Evolutionary conservation across 495 filamentous ascomycete species (phyloP), one percentile per base, ranked within the genome.

Genomic region (Talaromyces wortmannii): DNA sequence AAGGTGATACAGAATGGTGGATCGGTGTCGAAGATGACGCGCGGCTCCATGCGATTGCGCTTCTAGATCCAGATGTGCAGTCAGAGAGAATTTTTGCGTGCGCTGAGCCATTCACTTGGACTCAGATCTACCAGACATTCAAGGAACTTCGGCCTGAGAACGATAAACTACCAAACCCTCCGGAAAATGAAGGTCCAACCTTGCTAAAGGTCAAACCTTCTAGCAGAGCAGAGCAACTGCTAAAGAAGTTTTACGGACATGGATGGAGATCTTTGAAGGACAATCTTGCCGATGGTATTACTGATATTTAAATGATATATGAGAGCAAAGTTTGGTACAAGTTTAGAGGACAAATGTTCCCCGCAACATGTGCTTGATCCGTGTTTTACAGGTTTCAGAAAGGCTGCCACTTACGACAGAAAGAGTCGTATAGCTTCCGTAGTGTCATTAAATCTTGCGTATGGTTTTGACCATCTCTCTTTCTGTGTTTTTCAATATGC

Each of bases 11-110:
- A 62, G 56, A 69, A 56, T 72, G 59, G 33, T 68, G 63, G 52
- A 63, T 82, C 31, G 60, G 82, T 51, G 75, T 82, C 3, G 60
- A 65, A 46, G 81, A 84, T 51, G 63, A 54, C 7, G 81, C 77
- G 0, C 63, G 63, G 3, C 57, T 82, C 1, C 79, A 82, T 54
- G 66, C 80, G 4, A 70, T 73, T 8, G 78, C 72, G 3, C 56
- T 79, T 29, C 61, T 78, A 3, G 59, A 72, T 47, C 67, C 68
- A 0, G 61, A 63, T 0, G 66, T 78, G 10, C 56, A 68, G 17
- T 64, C 67, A 12, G 66, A 78, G 59, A 63, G 79, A 2, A 59
- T 83, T 32, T 73, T 80, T 31, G 76, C 66, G 3, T 77, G 67
- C 52, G 74, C 74, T 2, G 57, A 50, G 1, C 61, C 61, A 0